Evolutionary conservation across 768 basidiomycete genomes (phyloP).

Genomic region (Amanita muscaria): DNA sequence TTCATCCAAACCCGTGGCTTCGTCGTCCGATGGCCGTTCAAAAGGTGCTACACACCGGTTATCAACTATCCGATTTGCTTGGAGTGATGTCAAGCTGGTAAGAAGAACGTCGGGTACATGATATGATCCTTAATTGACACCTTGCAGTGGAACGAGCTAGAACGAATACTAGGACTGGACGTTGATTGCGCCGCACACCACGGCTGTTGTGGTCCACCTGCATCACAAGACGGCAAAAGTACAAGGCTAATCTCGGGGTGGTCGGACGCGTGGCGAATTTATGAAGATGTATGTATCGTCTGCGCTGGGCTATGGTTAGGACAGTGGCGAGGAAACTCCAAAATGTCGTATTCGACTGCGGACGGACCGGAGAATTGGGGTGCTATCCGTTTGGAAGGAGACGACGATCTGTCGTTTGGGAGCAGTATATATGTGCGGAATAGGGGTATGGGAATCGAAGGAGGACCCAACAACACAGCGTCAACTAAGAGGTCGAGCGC

Average conservation of each 20-base stretch:
- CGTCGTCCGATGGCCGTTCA: constrained; percentile 19
- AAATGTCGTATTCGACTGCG: constrained; percentile 39
- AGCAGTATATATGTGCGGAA: constrained; percentile 37
- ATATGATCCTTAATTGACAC: not conserved
- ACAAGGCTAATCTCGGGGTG: constrained; percentile 38
- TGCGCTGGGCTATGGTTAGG: constrained; percentile 82
- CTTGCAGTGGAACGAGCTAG: constrained; percentile 70
- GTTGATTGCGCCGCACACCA: constrained; percentile 23
- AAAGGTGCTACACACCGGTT: constrained; percentile 45
- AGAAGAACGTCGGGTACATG: too few species aligned
- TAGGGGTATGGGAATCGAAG: constrained; percentile 67
- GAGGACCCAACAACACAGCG: constrained; percentile 41
- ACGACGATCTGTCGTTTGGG: constrained; percentile 45
- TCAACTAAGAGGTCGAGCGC: constrained; percentile 33
- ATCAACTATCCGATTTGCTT: constrained; percentile 62
- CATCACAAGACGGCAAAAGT: constrained; percentile 23
- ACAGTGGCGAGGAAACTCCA: constrained; percentile 46
- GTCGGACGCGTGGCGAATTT: constrained; percentile 73
- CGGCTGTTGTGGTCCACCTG: constrained; percentile 28
- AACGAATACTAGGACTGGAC: constrained; percentile 56
- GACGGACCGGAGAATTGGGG: constrained; percentile 48
- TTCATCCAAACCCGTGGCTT: constrained; percentile 40
- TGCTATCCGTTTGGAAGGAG: constrained; percentile 52
- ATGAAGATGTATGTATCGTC: constrained; percentile 77
- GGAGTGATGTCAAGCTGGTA: constrained; percentile 76